These are phyloP conservation scores for Yamadazyma friedrichii DNA, from an alignment of 1,139 yeast species.

Conservation along the genomic window DNA sequence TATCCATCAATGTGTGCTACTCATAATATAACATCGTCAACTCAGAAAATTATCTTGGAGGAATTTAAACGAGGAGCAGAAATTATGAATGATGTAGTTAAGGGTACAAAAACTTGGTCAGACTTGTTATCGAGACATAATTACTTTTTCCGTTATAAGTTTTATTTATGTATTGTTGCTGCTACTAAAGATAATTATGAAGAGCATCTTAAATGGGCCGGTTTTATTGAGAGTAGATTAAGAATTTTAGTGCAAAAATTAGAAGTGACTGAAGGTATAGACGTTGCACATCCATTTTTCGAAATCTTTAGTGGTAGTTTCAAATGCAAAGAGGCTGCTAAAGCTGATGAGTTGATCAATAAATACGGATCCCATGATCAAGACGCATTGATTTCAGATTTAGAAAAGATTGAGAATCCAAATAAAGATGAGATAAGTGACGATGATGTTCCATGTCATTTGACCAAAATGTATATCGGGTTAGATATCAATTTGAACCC, in stretches of 20 bases:
- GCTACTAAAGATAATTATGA: slow-evolving; percentile 61
- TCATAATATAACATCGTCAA: slow-evolving; percentile 86
- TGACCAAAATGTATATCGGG: slow-evolving; percentile 81
- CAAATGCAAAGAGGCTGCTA: slow-evolving; percentile 44
- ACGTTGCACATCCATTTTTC: slow-evolving; percentile 82
- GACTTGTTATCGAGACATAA: slow-evolving; percentile 76
- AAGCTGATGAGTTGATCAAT: slow-evolving; percentile 45
- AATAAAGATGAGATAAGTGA: slow-evolving; percentile 9
- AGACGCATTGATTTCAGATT: slow-evolving; percentile 23
- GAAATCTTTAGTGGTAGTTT: slow-evolving; percentile 19
- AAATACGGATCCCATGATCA: slow-evolving; percentile 50
- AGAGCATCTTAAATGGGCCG: slow-evolving; percentile 88
- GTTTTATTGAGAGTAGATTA: slow-evolving; percentile 86
- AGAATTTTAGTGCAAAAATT: slow-evolving; percentile 79
- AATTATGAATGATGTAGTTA: slow-evolving; percentile 65
- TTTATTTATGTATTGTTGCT: slow-evolving; percentile 79
- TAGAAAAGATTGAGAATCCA: slow-evolving; percentile 12
- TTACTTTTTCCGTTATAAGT: slow-evolving; percentile 80
- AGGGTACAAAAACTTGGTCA: slow-evolving; percentile 68
- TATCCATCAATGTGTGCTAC: slow-evolving; percentile 99
- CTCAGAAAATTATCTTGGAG: slow-evolving; percentile 71
- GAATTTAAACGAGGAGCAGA: slow-evolving; percentile 77
- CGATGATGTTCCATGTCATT: slow-evolving; percentile 40
- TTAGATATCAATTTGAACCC: slow-evolving; percentile 55
- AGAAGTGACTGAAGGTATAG: slow-evolving; percentile 72